phyloP scores from a whole-genome alignment of 768 basidiomycete species.

The Podaxis sp. region DNA sequence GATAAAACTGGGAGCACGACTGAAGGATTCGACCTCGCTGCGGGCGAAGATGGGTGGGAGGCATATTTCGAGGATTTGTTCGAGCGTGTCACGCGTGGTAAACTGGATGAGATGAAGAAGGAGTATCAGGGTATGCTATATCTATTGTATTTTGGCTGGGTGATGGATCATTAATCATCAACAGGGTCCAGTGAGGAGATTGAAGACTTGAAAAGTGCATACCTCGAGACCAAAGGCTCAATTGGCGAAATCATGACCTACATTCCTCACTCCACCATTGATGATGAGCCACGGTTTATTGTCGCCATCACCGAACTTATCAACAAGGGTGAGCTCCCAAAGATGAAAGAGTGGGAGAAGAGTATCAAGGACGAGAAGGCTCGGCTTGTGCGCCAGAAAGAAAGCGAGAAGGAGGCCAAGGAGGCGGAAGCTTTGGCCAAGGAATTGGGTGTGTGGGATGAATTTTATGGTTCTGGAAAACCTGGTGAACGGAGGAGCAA shows the following conservation, averaged over 20 bases:
- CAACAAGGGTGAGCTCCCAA: constrained; percentile 49
- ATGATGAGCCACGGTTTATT: constrained; percentile 86
- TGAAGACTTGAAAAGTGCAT: constrained; percentile 74
- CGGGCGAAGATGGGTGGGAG: constrained; percentile 89
- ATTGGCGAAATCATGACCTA: constrained; percentile 78
- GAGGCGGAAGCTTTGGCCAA: constrained; percentile 84
- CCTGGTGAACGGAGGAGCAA: constrained; percentile 51
- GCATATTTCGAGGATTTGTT: constrained; percentile 91
- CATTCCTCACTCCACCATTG: constrained; percentile 80
- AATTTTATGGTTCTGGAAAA: constrained; percentile 82
- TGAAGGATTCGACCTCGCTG: constrained; percentile 66
- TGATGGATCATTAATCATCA: not conserved
- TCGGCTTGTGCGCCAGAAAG: constrained; percentile 66
- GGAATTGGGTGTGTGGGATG: constrained; percentile 91
- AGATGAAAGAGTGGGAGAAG: constrained; percentile 59
- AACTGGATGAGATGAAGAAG: constrained; percentile 90
- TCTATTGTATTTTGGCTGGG: not conserved
- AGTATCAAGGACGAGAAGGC: constrained; percentile 79
- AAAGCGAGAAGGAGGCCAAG: constrained; percentile 70
- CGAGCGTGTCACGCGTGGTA: constrained; percentile 78
- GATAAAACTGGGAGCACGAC: constrained; percentile 84
- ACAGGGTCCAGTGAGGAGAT: constrained; percentile 84
- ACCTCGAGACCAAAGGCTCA: constrained; percentile 64
- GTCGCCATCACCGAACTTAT: constrained; percentile 64
- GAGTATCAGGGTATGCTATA: constrained; percentile 79